These are phyloP conservation scores for Didymella pomorum DNA, from an alignment of 2,329 filamentous ascomycete species.

Conservation along the genomic window DNA sequence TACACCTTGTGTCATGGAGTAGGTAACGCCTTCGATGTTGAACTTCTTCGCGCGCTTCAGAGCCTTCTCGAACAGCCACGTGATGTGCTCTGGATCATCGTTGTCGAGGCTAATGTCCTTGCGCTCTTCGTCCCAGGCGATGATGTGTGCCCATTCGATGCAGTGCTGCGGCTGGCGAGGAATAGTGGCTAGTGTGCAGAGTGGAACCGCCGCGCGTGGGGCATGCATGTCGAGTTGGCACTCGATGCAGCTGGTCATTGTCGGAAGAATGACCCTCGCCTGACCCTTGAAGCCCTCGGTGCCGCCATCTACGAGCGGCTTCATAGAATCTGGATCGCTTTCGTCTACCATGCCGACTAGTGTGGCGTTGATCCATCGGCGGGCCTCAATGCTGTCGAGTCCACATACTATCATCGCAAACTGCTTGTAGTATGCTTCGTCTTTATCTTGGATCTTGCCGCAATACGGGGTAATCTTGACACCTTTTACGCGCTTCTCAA, in stretches of 20 bases:
- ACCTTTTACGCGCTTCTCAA: conserved; percentile 86
- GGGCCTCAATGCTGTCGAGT: conserved; percentile 93
- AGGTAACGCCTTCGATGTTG: conserved; percentile 90
- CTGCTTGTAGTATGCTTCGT: conserved; percentile 95
- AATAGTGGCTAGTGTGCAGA: conserved; percentile 96
- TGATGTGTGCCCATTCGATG: conserved; percentile 98
- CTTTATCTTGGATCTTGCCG: conserved; percentile 94
- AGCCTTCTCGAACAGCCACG: conserved; percentile 93
- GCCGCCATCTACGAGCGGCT: conserved; percentile 94
- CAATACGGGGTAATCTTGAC: conserved; percentile 95
- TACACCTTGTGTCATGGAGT: conserved; percentile 93
- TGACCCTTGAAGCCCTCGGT: conserved; percentile 99
- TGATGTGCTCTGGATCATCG: conserved; percentile 95
- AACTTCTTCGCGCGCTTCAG: conserved; percentile 84
- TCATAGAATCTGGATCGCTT: conserved; percentile 82
- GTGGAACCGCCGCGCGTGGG: conserved; percentile 92
- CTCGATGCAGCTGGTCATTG: conserved; percentile 94
- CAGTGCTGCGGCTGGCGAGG: conserved; percentile 97
- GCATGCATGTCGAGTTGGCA: conserved; percentile 99
- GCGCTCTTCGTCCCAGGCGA: conserved; percentile 83
- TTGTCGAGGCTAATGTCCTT: conserved; percentile 86
- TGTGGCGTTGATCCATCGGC: conserved; percentile 98
- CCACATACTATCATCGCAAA: conserved; percentile 95
- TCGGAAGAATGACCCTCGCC: conserved; percentile 88
- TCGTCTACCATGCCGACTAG: conserved; percentile 89